Percentiles rank a stretch among this genome's conserved stretches.
Conservation (phyloP, 1,284 basidiomycete genomes). For the Ceratorhiza oryzae-sativae region DNA sequence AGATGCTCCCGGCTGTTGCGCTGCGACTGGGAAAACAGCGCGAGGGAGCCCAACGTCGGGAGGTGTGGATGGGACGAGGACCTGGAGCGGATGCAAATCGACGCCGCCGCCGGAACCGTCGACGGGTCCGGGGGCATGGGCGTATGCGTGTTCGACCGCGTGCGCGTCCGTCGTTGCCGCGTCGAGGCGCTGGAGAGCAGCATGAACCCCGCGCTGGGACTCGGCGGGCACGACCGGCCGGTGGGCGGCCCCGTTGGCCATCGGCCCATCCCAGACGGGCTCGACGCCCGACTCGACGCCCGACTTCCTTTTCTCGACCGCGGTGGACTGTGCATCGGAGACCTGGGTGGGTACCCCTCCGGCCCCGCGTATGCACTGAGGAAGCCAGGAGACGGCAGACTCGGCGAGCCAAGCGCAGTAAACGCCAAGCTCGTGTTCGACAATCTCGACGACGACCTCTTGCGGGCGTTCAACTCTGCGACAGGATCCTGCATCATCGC, state of each 20-base stretch:
- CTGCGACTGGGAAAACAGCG: background rate
- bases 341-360: background rate
- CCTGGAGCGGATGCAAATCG: slow-evolving; percentile 34
- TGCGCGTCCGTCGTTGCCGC: background rate
- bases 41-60: slow-evolving; percentile 3
- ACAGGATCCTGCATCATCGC: background rate
- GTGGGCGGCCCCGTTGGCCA: background rate
- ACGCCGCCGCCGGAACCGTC: background rate
- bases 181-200: background rate
- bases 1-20: background rate
- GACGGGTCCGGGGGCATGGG: background rate
- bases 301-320: slow-evolving; percentile 21
- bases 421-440: background rate
- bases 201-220: slow-evolving; percentile 22
- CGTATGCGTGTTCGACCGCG: slow-evolving; percentile 17
- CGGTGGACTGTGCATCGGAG: slow-evolving; percentile 7
- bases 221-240: slow-evolving; percentile 24
- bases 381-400: background rate
- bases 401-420: background rate
- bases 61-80: slow-evolving; percentile 38
- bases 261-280: background rate
- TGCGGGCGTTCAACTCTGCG: background rate
- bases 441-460: background rate
- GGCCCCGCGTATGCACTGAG: background rate
- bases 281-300: slow-evolving; percentile 15